Evolutionary conservation across 2,329 filamentous ascomycete species (phyloP).

Genomic region (Penicillium crustosum): DNA sequence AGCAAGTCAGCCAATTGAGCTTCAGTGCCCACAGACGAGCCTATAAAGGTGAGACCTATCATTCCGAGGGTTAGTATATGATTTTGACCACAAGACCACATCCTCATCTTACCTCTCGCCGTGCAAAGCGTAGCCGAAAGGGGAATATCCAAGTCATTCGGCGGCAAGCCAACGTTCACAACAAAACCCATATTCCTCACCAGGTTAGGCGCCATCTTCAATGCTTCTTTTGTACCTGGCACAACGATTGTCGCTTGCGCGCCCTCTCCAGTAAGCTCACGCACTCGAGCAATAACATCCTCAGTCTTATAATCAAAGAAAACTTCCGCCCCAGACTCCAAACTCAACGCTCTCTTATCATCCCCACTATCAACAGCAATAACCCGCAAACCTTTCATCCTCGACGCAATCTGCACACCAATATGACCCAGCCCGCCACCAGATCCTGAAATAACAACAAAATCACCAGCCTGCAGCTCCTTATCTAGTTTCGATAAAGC

Average conservation of each 20-base stretch:
- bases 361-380: conserved; percentile 43
- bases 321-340: conserved; percentile 20
- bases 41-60: conserved; percentile 23
- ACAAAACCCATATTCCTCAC: conserved; percentile 25
- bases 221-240: conserved; percentile 22
- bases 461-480: conserved; percentile 27
- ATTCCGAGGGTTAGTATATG: neutral
- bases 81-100: neutral
- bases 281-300: conserved; percentile 21
- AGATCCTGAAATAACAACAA: conserved; percentile 50
- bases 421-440: conserved; percentile 58
- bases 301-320: conserved; percentile 26
- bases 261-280: conserved; percentile 21
- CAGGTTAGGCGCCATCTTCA: conserved; percentile 19
- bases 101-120: conserved; percentile 22
- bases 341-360: conserved; percentile 21
- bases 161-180: conserved; percentile 24
- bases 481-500: conserved; percentile 20
- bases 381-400: conserved; percentile 58
- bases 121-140: conserved; percentile 26
- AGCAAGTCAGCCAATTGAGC: conserved; percentile 21
- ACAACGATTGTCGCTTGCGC: conserved; percentile 26
- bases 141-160: conserved; percentile 24
- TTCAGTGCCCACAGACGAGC: conserved; percentile 27
- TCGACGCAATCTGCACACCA: conserved; percentile 52